Percentiles rank a stretch among this genome's conserved stretches.
Conservation (phyloP, 352 stramenopile genomes). For the Phytophthora vignae region DNA sequence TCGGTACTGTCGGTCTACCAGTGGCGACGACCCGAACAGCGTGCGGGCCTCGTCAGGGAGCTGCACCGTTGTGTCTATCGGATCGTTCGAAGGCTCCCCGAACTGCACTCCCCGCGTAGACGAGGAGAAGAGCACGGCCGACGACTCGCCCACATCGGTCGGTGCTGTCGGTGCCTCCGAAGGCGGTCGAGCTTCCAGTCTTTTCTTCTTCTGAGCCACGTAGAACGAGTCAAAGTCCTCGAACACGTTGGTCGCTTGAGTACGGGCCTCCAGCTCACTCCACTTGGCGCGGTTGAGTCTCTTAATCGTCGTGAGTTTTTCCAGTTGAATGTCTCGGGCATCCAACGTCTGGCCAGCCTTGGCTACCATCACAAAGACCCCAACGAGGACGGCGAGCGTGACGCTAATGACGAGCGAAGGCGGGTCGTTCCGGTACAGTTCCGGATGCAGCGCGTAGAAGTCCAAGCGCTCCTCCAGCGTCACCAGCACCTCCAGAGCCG, state of each 20-base stretch:
- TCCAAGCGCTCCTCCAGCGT: conserved; percentile 70
- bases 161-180: conserved; percentile 25
- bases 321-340: conserved; percentile 36
- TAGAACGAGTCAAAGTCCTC: conserved; percentile 67
- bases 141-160: conserved; percentile 26
- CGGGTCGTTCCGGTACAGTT: conserved; percentile 72
- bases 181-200: conserved; percentile 24
- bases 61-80: conserved; percentile 29
- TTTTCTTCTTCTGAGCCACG: conserved; percentile 41
- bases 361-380: conserved; percentile 40
- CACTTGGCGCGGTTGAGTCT: conserved; percentile 71
- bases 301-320: conserved; percentile 69
- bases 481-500: conserved; percentile 66
- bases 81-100: not conserved
- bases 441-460: conserved; percentile 59
- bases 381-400: conserved; percentile 49
- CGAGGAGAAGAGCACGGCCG: conserved; percentile 8
- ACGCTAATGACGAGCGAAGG: conserved; percentile 58
- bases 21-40: conserved; percentile 51
- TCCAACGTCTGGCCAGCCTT: conserved; percentile 50
- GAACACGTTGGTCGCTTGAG: conserved; percentile 33
- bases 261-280: conserved; percentile 64
- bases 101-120: conserved; percentile 14
- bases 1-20: conserved; percentile 48
- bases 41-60: conserved; percentile 55